Evolutionary conservation across 345 rosid genomes (phyloP), one percentile per base, ranked within the genome.

Genomic region (Leavenworthia alabamica): DNA sequence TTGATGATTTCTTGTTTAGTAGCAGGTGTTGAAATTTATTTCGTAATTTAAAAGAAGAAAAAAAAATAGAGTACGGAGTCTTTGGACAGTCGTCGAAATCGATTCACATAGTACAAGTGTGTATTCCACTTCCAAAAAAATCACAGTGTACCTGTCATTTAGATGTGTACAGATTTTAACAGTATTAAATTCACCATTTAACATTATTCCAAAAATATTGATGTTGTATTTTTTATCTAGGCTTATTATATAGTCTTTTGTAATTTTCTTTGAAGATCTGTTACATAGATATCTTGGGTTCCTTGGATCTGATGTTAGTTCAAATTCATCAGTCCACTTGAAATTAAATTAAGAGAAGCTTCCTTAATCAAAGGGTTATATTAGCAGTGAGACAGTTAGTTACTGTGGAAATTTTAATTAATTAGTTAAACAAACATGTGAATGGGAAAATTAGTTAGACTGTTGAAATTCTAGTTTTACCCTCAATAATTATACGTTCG

Each of bases 271-370:
- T 7, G 58, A 62, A 46, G 63, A 70, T 28, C 1, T 36, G 50
- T 62, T 54, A 46, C 8, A 35, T 28, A 37, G 41, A 36, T 36
- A 8, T 4, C 4, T 62, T 43, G 35, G 16, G 47, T 41, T 56
- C 65, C 65, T 64, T 71, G 75, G 75, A 64, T 71, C 75, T 56
- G 70, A 33, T 71, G 66, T 64, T 23, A 55, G 52, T 63, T 62
- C 17, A 23, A 56, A 56, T 56, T 9, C 3, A 48, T 46, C 16
- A 47, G 16, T 2, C 44, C 39, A 20, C 41, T 71, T 56, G 65
- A 47, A 23, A 70, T 63, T 28, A 14, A 14, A 39, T 26, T 39
- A 63, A 40, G 17, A 55, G 69, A 64, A 24, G 8, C 55, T 64
- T 64, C 64, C 70, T 64, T 71, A 42, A 57, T 64, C 19, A 57